Conservation (phyloP, 1,284 basidiomycete genomes). For the Rhodotorula sp. region DNA sequence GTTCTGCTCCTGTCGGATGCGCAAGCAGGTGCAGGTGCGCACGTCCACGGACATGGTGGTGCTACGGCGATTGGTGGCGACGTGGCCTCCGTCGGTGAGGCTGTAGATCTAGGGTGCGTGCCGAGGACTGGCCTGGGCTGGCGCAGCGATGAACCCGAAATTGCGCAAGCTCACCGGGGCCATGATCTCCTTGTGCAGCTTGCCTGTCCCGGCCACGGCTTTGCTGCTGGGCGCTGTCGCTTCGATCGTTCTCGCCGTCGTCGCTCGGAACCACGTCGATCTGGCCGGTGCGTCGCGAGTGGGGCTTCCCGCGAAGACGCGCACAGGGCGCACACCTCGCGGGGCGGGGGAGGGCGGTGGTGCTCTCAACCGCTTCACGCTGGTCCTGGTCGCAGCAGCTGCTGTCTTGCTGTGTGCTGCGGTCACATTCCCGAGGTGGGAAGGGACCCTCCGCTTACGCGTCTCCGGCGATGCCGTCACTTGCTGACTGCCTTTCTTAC, state of each 20-base stretch:
- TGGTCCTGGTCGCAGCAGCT: slow-evolving; percentile 15
- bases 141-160: neutral
- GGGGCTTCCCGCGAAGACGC: slow-evolving; percentile 24
- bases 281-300: slow-evolving; percentile 32
- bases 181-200: slow-evolving; percentile 1
- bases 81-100: neutral
- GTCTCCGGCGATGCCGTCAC: too few species aligned
- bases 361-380: slow-evolving; percentile 54
- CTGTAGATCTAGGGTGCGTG: neutral
- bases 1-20: slow-evolving; percentile 56
- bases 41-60: slow-evolving; percentile 42
- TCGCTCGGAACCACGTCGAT: slow-evolving; percentile 11
- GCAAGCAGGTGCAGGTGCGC: slow-evolving; percentile 28
- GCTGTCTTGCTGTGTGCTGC: neutral
- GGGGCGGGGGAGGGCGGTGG: neutral
- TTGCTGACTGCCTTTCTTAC: too few species aligned
- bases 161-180: too few species aligned
- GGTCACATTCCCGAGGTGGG: too few species aligned
- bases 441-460: too few species aligned
- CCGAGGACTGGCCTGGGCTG: slow-evolving; percentile 39
- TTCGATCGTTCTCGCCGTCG: slow-evolving; percentile 20
- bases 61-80: slow-evolving; percentile 41
- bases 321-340: neutral
- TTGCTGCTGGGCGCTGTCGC: slow-evolving; percentile 58
- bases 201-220: slow-evolving; percentile 64